phyloP scores from a whole-genome alignment of 306 rosid species.

The Vachellia pachyceras region DNA sequence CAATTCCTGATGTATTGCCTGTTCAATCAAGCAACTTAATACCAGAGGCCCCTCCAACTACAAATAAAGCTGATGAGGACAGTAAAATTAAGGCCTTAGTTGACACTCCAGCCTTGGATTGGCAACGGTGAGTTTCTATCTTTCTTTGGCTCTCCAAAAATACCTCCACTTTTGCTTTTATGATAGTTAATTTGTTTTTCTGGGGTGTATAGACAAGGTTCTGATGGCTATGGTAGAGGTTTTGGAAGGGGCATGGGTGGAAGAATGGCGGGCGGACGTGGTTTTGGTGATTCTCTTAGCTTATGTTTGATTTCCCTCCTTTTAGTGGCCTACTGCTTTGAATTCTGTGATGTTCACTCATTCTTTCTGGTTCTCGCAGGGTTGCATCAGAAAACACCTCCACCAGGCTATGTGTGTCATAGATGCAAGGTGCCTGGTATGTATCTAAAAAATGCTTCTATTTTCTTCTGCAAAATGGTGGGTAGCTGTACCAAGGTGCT shows the following conservation, averaged over 20 bases:
- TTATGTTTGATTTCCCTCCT: conserved; percentile 15
- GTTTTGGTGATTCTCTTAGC: conserved; percentile 70
- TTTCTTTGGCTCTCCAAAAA: conserved; percentile 23
- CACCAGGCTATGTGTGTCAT: conserved; percentile 95
- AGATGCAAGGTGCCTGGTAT: conserved; percentile 97
- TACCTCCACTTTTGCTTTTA: conserved; percentile 6
- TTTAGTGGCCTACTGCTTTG: conserved; percentile 25
- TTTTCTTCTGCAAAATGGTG: conserved; percentile 17
- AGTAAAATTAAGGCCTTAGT: conserved; percentile 92
- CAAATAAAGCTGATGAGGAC: conserved; percentile 87
- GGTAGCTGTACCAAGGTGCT: conserved; percentile 17
- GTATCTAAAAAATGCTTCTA: conserved; percentile 37
- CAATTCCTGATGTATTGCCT: conserved; percentile 79
- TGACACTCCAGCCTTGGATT: conserved; percentile 87
- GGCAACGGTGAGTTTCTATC: conserved; percentile 77
- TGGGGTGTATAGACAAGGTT: conserved; percentile 74
- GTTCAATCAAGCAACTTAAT: conserved; percentile 66
- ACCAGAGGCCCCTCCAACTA: conserved; percentile 71
- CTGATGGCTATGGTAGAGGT: conserved; percentile 89
- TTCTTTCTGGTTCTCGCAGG: conserved; percentile 57
- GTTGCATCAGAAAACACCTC: conserved; percentile 92
- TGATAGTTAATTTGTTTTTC: neutral
- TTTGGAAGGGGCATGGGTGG: conserved; percentile 92
- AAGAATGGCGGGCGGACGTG: conserved; percentile 90
- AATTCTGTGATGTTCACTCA: conserved; percentile 30